Evolutionary conservation across 768 basidiomycete genomes (phyloP).

Genomic region (Neoboletus brunneissimus): DNA sequence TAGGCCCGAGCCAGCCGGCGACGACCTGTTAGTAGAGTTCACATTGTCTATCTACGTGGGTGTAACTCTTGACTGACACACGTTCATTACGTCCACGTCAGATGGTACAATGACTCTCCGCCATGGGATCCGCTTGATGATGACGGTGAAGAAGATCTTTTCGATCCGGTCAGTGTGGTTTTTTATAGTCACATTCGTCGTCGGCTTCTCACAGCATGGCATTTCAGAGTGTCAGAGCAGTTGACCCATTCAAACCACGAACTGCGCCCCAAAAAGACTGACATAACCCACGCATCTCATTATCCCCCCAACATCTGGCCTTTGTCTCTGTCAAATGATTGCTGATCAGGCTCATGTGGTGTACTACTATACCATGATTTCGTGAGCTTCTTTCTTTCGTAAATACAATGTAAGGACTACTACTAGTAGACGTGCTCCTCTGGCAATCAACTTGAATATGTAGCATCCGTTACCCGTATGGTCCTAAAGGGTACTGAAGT

Average conservation of each 20-base stretch:
- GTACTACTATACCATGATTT: background rate
- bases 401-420: background rate
- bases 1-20: constrained; percentile 10
- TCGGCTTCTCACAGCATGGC: background rate
- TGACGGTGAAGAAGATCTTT: constrained; percentile 23
- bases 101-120: constrained; percentile 16
- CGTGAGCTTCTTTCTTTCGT: background rate
- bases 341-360: background rate
- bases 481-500: background rate
- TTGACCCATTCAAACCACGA: constrained; percentile 13
- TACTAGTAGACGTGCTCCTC: background rate
- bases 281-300: background rate
- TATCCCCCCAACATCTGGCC: background rate
- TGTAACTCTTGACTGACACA: background rate
- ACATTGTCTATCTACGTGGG: background rate
- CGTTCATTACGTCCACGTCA: background rate
- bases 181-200: background rate
- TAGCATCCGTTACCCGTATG: background rate
- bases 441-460: background rate
- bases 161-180: constrained; percentile 15
- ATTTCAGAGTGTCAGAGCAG: background rate
- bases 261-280: background rate
- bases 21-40: constrained; percentile 18
- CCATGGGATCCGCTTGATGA: constrained; percentile 30
- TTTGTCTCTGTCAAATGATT: background rate